phyloP scores from a whole-genome alignment of 345 rosid genomes.

The Salix exigua region DNA sequence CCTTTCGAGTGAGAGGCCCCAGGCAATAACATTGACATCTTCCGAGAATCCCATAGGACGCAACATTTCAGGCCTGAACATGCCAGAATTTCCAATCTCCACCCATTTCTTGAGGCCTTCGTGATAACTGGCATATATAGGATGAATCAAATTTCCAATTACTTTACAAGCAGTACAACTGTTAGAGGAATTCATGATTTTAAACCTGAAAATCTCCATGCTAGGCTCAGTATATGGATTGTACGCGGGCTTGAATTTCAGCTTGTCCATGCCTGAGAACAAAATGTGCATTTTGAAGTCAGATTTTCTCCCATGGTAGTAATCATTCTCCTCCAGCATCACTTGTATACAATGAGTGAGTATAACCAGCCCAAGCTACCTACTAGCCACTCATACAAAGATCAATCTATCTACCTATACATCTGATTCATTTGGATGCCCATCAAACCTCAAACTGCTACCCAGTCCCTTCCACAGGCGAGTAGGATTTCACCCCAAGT shows the following conservation, averaged over 20 bases:
- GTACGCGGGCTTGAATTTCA: constrained; percentile 90
- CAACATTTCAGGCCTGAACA: constrained; percentile 95
- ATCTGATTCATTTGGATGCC: not conserved
- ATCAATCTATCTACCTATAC: not conserved
- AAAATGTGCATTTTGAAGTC: not conserved
- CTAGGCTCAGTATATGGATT: constrained; percentile 98
- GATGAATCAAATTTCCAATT: not conserved
- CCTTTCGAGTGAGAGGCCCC: constrained; percentile 99
- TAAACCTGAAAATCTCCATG: constrained; percentile 92
- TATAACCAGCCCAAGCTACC: not conserved
- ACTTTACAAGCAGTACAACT: not conserved
- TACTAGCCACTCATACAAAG: not conserved
- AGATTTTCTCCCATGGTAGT: not conserved
- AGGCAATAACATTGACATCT: constrained; percentile 82
- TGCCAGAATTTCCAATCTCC: constrained; percentile 94
- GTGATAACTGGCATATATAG: constrained; percentile 55
- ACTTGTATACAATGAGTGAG: not conserved
- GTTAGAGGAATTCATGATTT: not conserved
- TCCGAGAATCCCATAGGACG: constrained; percentile 93
- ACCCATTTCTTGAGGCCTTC: constrained; percentile 82
- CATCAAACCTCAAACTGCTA: not conserved
- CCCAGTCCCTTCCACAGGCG: not conserved
- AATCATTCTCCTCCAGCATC: constrained; percentile 7
- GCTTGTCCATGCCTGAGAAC: constrained; percentile 73
- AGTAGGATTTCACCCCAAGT: not conserved